These are phyloP conservation scores for Solanum gracilifrons DNA, from an alignment of 257 asterid genomes.

Conservation along the genomic window DNA sequence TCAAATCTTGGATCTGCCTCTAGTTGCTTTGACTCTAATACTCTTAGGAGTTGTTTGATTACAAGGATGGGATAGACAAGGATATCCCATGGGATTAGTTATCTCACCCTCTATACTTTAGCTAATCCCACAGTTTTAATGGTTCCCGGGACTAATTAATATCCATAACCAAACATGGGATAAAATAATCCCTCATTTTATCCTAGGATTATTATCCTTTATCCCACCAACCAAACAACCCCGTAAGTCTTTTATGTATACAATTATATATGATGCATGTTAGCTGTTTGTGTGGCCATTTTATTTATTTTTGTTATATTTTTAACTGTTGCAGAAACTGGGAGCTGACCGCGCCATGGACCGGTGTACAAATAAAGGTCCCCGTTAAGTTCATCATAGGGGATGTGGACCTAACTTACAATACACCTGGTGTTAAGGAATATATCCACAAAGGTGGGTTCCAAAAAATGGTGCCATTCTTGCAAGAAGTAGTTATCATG, in stretches of 20 bases:
- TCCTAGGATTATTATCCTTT: neutral
- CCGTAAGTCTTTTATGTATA: neutral
- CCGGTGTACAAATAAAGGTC: conserved; percentile 17
- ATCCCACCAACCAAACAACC: neutral
- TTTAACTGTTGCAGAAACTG: conserved; percentile 14
- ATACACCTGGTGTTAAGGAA: conserved; percentile 21
- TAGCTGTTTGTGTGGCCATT: neutral
- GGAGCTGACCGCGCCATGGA: conserved; percentile 30
- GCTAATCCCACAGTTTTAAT: neutral
- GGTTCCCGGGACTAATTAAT: neutral
- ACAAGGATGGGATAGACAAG: neutral
- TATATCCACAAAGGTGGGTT: conserved; percentile 26
- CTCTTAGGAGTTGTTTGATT: neutral
- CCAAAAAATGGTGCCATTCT: conserved; percentile 21
- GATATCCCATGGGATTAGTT: neutral
- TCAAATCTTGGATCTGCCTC: neutral
- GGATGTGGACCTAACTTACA: conserved; percentile 19
- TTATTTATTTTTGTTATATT: neutral
- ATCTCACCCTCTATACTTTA: neutral
- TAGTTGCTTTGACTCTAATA: neutral
- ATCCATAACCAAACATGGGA: neutral
- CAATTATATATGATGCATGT: neutral
- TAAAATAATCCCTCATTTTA: neutral
- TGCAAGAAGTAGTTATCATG: conserved; percentile 24
- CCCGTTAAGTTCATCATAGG: conserved; percentile 24